These are phyloP conservation scores for Metarhizium sp. DNA, from an alignment of 2,329 filamentous ascomycete genomes.

Conservation along the genomic window DNA sequence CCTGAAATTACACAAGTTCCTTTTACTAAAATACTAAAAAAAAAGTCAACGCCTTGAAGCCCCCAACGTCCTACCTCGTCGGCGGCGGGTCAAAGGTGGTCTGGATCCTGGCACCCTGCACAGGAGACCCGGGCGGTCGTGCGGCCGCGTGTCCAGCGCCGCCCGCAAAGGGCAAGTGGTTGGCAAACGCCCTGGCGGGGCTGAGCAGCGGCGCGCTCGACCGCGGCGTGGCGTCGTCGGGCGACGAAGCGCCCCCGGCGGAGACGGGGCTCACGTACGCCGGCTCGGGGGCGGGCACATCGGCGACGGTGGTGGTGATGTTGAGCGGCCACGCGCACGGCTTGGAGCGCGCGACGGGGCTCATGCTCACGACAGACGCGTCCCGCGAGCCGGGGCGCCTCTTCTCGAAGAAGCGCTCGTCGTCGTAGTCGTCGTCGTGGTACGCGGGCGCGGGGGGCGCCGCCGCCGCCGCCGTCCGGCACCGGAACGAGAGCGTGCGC, in stretches of 20 bases:
- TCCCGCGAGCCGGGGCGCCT: background rate
- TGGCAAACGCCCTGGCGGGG: background rate
- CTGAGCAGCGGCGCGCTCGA: slow-evolving; percentile 26
- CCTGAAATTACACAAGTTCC: no score
- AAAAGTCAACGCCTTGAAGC: no score
- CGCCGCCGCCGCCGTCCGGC: slow-evolving; percentile 16
- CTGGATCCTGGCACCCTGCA: slow-evolving; percentile 26
- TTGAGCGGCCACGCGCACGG: background rate
- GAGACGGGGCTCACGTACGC: no score
- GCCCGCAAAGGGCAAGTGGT: no score
- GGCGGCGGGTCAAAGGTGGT: slow-evolving; percentile 31
- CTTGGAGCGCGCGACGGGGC: background rate
- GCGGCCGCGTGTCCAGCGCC: background rate
- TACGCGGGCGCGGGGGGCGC: slow-evolving; percentile 20
- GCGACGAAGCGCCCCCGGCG: slow-evolving; percentile 14
- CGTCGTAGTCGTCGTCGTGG: background rate
- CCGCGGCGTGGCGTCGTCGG: slow-evolving; percentile 21
- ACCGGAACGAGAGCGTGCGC: slow-evolving; percentile 38
- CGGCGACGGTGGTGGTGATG: background rate
- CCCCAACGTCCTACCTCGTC: slow-evolving; percentile 6
- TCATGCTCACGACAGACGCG: background rate
- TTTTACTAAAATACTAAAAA: no score
- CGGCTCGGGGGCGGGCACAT: no score
- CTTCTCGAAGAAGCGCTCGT: slow-evolving; percentile 4
- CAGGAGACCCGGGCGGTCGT: slow-evolving; percentile 21